These are phyloP conservation scores for Saururus chinensis DNA, from an alignment of 164 flowering plant species.

Conservation along the genomic window DNA sequence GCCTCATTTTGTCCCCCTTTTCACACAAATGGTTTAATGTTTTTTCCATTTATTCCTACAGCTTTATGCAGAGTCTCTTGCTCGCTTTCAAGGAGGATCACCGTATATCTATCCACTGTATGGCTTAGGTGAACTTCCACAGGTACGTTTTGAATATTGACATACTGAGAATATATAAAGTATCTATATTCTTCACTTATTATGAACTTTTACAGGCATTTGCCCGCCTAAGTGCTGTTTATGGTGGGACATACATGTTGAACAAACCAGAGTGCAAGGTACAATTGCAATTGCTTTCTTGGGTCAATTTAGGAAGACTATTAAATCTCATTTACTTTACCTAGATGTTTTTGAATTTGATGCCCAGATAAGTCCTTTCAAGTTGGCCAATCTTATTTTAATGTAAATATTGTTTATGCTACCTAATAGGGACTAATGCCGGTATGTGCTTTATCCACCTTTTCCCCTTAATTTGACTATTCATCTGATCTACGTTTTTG, in stretches of 20 bases:
- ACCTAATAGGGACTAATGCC: neutral
- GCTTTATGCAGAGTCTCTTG: constrained; percentile 90
- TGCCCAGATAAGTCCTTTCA: neutral
- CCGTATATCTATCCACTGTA: constrained; percentile 93
- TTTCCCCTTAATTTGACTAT: neutral
- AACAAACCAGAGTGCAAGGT: constrained; percentile 97
- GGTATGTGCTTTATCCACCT: neutral
- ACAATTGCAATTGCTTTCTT: neutral
- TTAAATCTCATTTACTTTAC: too few relatives aligned
- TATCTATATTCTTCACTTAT: neutral
- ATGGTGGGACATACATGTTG: constrained; percentile 97
- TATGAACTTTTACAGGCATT: constrained; percentile 46
- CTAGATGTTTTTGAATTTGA: too few relatives aligned
- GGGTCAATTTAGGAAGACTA: neutral
- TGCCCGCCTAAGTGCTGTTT: constrained; percentile 96
- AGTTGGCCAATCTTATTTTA: neutral
- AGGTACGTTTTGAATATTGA: constrained; percentile 33
- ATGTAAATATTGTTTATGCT: neutral
- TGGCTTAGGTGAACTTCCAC: constrained; percentile 95
- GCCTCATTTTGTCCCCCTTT: neutral
- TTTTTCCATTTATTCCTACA: constrained; percentile 7
- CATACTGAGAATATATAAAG: neutral
- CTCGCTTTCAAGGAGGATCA: constrained; percentile 96
- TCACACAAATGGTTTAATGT: neutral
- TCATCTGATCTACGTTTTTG: neutral